Evolutionary conservation across 2,329 filamentous ascomycete genomes (phyloP).

Genomic region (Trichoderma pleuroti): DNA sequence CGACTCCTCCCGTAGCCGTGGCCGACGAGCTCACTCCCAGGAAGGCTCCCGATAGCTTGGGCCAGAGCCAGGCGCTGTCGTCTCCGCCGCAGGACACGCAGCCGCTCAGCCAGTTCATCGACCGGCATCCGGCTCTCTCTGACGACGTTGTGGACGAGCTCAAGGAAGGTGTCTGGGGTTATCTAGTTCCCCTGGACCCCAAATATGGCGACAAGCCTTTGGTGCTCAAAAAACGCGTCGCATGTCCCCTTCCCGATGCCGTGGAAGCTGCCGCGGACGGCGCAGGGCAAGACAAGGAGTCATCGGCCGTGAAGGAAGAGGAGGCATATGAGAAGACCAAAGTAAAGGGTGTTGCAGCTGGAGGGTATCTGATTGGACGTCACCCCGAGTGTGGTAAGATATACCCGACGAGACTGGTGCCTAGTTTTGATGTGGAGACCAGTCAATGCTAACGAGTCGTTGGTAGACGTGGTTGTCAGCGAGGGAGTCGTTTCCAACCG

Average conservation of each 20-base stretch:
- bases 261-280: constrained; percentile 36
- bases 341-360: constrained; percentile 59
- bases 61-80: constrained; percentile 45
- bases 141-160: constrained; percentile 84
- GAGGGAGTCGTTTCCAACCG: constrained; percentile 84
- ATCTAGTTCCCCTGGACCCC: constrained; percentile 76
- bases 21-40: constrained; percentile 53
- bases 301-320: constrained; percentile 51
- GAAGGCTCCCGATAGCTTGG: constrained; percentile 47
- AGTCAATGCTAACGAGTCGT: neutral
- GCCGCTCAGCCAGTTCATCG: constrained; percentile 67
- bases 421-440: neutral
- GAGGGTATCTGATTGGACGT: constrained; percentile 86
- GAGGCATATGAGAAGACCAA: constrained; percentile 61
- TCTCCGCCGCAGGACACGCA: constrained; percentile 63
- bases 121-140: constrained; percentile 66
- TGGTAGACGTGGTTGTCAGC: constrained; percentile 64
- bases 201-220: constrained; percentile 62
- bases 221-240: constrained; percentile 69
- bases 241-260: constrained; percentile 60
- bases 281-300: constrained; percentile 32
- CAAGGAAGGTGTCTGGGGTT: constrained; percentile 90
- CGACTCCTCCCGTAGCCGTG: constrained; percentile 62
- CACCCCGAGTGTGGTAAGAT: constrained; percentile 88
- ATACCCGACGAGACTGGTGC: neutral